phyloP scores from a whole-genome alignment of 345 rosid genomes.

The Viola odorata region DNA sequence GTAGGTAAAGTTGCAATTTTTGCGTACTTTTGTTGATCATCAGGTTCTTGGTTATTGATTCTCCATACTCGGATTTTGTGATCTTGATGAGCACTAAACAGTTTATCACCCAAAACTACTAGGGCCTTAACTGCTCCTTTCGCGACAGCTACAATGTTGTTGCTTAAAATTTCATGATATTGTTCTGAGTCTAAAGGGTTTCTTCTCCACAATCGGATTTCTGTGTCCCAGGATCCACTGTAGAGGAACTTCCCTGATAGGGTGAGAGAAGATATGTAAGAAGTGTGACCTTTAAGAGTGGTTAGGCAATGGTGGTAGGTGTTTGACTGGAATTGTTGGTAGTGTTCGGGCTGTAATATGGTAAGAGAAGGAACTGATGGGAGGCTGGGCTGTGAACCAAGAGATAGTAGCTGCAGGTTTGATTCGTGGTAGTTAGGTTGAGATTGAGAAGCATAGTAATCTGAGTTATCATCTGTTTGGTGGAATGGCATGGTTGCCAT shows the following conservation, averaged over 20 bases:
- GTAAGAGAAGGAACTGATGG: conserved; percentile 37
- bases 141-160: conserved; percentile 36
- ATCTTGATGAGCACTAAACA: conserved; percentile 92
- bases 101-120: conserved; percentile 55
- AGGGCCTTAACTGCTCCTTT: conserved; percentile 78
- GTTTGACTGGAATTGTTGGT: conserved; percentile 12
- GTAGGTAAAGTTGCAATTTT: conserved; percentile 84
- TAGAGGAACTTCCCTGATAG: conserved; percentile 58
- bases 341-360: conserved; percentile 13
- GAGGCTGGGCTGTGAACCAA: conserved; percentile 38
- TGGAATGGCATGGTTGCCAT: conserved; percentile 23
- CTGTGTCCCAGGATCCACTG: conserved; percentile 58
- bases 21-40: conserved; percentile 37
- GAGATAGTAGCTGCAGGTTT: conserved; percentile 3
- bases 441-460: conserved; percentile 20
- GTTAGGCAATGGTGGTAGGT: conserved; percentile 42
- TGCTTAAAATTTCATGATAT: conserved; percentile 14
- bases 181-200: conserved; percentile 30
- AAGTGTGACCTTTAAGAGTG: conserved; percentile 57
- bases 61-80: conserved; percentile 93
- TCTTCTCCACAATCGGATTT: conserved; percentile 60
- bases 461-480: conserved; percentile 12
- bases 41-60: conserved; percentile 36
- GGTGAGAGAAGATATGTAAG: conserved; percentile 60
- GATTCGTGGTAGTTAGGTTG: conserved; percentile 8